Conservation (phyloP, 1,139 yeast genomes). For the Saccharomyces hybrid region DNA sequence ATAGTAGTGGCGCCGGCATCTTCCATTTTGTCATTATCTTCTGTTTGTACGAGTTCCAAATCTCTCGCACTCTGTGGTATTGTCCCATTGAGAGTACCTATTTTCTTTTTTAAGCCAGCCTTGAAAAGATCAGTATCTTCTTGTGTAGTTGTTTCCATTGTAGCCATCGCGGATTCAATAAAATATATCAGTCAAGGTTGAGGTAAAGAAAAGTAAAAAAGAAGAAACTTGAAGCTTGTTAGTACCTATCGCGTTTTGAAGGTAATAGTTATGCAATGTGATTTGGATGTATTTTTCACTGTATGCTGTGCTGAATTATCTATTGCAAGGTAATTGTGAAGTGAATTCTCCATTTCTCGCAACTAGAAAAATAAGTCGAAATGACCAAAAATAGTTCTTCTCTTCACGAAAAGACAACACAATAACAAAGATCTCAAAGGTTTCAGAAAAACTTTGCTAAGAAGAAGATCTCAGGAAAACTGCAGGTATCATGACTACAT, state of each 20-base stretch:
- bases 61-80: background rate
- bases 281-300: background rate
- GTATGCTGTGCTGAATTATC: background rate
- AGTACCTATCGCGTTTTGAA: background rate
- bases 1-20: slow-evolving; percentile 8
- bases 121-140: background rate
- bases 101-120: background rate
- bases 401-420: background rate
- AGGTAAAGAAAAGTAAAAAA: background rate
- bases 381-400: background rate
- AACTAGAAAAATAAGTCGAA: background rate
- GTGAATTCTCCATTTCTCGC: background rate
- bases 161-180: background rate
- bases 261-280: background rate
- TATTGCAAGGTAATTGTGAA: background rate
- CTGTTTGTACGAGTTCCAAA: background rate
- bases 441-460: background rate
- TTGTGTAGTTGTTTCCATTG: background rate
- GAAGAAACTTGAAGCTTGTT: background rate
- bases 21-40: slow-evolving; percentile 6
- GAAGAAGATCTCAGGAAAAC: background rate
- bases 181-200: background rate
- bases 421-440: background rate
- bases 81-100: background rate
- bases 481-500: slow-evolving; percentile 59